Conservation (phyloP, 2,329 filamentous ascomycete genomes). For the Aspergillus floridensis region DNA sequence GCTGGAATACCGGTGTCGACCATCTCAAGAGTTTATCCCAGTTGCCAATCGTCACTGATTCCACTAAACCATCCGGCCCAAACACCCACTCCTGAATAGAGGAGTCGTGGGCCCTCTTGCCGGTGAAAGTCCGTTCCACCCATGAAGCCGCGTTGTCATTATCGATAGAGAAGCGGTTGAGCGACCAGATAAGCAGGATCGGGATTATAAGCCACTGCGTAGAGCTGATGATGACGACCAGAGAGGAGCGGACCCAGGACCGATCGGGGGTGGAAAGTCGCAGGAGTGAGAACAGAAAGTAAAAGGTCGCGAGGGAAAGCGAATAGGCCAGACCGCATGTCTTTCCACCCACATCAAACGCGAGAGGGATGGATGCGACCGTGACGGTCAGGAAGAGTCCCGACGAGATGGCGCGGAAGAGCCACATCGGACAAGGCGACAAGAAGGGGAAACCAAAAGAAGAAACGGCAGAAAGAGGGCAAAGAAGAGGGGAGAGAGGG, state of each 20-base stretch:
- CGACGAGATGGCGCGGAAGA: slow-evolving; percentile 76
- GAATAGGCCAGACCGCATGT: slow-evolving; percentile 94
- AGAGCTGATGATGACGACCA: slow-evolving; percentile 67
- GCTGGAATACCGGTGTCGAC: slow-evolving; percentile 90
- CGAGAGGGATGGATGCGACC: slow-evolving; percentile 91
- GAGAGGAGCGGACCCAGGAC: slow-evolving; percentile 70
- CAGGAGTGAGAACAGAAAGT: slow-evolving; percentile 79
- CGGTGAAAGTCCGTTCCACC: slow-evolving; percentile 75
- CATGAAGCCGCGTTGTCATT: slow-evolving; percentile 66
- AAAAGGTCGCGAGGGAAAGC: slow-evolving; percentile 82
- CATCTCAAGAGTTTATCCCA: slow-evolving; percentile 90
- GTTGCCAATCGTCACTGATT: slow-evolving; percentile 73
- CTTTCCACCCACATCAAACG: slow-evolving; percentile 95
- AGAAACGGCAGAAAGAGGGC: too few species aligned
- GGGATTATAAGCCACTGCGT: slow-evolving; percentile 87
- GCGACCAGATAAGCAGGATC: slow-evolving; percentile 83
- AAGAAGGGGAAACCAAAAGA: background rate
- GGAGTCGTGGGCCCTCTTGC: slow-evolving; percentile 60
- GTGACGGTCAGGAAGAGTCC: slow-evolving; percentile 85
- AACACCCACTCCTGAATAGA: slow-evolving; percentile 81
- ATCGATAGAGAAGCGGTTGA: slow-evolving; percentile 94
- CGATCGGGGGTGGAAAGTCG: slow-evolving; percentile 76
- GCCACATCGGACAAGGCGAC: slow-evolving; percentile 63
- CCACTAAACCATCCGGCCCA: slow-evolving; percentile 77
- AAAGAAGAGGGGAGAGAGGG: slow-evolving; percentile 9